A percentile compares a stretch with the other conserved stretches of the same genome.
Evolutionary conservation across 805 yeast species (phyloP).

Genomic region (Wickerhamomyces ciferrii): DNA sequence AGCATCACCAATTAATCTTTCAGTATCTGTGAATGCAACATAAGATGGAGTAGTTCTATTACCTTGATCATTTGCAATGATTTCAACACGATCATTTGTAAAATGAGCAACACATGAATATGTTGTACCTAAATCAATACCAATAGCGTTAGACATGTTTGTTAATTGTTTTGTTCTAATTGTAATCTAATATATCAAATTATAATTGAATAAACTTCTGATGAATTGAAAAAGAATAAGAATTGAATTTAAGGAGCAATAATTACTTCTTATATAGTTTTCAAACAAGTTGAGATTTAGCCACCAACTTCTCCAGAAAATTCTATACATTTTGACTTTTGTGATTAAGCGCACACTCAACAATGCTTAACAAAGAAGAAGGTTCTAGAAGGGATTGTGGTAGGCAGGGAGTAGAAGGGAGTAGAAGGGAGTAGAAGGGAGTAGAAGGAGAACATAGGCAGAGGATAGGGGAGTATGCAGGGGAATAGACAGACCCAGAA

Average conservation of each 20-base stretch:
- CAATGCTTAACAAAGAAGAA: neutral
- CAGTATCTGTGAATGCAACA: conserved; percentile 94
- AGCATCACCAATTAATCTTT: conserved; percentile 94
- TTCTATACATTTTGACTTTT: neutral
- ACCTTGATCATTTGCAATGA: conserved; percentile 97
- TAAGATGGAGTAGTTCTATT: conserved; percentile 97
- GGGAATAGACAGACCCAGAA: no score
- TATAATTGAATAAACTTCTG: neutral
- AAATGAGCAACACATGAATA: conserved; percentile 95
- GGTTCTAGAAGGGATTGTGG: neutral
- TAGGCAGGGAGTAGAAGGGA: neutral
- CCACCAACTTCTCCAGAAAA: neutral
- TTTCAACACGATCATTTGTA: conserved; percentile 84
- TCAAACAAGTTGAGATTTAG: neutral
- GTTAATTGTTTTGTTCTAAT: neutral
- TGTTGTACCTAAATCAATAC: conserved; percentile 96
- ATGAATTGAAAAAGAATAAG: neutral
- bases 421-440: no score
- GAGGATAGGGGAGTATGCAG: no score
- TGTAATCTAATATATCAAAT: neutral
- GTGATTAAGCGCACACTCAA: neutral
- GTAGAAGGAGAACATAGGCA: no score
- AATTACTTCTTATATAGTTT: conserved; percentile 5
- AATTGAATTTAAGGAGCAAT: neutral
- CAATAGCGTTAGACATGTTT: conserved; percentile 53